Conservation (phyloP, 768 basidiomycete species). For the Galerina sulciceps region DNA sequence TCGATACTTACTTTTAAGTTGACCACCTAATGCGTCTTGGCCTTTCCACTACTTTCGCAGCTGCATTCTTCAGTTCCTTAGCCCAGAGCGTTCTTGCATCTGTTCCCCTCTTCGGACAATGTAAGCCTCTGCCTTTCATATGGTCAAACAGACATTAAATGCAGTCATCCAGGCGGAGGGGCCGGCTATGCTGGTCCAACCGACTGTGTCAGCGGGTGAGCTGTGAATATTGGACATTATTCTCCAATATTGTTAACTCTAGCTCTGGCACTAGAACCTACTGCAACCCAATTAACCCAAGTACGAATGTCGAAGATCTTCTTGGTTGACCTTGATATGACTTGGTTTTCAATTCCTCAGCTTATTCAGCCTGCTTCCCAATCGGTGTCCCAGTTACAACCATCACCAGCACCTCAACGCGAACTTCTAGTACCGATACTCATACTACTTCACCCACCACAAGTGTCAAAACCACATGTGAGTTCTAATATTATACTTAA, state of each 20-base stretch:
- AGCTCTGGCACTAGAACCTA: background rate
- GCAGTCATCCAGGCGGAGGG: too few species aligned
- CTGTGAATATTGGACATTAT: too few species aligned
- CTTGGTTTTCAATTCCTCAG: background rate
- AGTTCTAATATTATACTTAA: too few species aligned
- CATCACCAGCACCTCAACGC: too few species aligned
- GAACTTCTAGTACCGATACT: too few species aligned
- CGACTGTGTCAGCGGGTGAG: background rate
- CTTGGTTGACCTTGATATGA: background rate
- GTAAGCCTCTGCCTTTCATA: background rate
- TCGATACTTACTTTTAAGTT: background rate
- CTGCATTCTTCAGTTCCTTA: background rate
- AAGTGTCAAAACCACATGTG: too few species aligned
- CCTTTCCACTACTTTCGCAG: background rate
- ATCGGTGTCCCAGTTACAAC: background rate
- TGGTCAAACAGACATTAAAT: too few species aligned
- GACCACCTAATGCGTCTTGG: background rate
- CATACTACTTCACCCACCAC: too few species aligned
- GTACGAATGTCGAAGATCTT: background rate
- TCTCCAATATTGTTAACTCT: too few species aligned
- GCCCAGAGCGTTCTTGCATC: background rate
- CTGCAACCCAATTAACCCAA: background rate
- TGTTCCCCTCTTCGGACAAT: background rate
- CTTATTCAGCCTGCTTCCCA: constrained; percentile 4
- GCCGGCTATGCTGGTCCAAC: background rate